A percentile compares a stretch with the other conserved stretches of the same genome.
Evolutionary conservation across 768 basidiomycete species (phyloP).

Genomic region (Mycena vitilis): DNA sequence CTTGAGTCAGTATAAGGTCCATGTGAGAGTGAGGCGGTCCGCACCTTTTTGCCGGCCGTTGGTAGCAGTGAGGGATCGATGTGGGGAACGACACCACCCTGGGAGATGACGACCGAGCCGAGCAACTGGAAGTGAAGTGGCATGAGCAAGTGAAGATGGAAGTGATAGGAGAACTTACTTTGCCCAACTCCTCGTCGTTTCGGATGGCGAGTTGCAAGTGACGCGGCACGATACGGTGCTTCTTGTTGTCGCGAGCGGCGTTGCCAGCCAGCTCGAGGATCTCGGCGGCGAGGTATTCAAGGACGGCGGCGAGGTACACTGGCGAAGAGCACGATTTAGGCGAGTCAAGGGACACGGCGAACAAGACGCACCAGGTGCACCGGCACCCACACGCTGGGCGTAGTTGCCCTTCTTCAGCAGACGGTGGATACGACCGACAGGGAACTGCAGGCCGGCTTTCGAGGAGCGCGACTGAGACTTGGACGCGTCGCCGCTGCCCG

Average conservation of each 20-base stretch:
- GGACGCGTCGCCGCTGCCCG: constrained; percentile 46
- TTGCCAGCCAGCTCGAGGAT: constrained; percentile 88
- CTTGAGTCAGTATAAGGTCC: no score
- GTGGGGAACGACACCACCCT: constrained; percentile 85
- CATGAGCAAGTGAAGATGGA: background rate
- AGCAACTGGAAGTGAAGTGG: constrained; percentile 63
- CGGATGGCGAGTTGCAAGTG: constrained; percentile 89
- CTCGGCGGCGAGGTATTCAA: constrained; percentile 87
- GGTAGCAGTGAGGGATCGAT: constrained; percentile 50
- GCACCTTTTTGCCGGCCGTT: constrained; percentile 11
- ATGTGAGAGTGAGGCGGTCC: no score
- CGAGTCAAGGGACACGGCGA: background rate
- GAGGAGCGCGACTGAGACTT: constrained; percentile 73
- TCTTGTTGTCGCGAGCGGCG: constrained; percentile 79
- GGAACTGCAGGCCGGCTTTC: constrained; percentile 77
- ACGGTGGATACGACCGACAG: constrained; percentile 87
- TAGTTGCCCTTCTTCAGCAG: constrained; percentile 83
- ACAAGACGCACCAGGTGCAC: constrained; percentile 69
- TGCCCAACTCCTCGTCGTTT: constrained; percentile 76
- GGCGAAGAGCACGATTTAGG: background rate
- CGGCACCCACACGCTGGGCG: constrained; percentile 81
- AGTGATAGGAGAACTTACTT: background rate
- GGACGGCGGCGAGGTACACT: constrained; percentile 87
- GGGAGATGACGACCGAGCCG: constrained; percentile 88
- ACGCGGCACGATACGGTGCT: constrained; percentile 89